phyloP scores from a whole-genome alignment of 805 yeast species.

The Priceomyces carsonii region DNA sequence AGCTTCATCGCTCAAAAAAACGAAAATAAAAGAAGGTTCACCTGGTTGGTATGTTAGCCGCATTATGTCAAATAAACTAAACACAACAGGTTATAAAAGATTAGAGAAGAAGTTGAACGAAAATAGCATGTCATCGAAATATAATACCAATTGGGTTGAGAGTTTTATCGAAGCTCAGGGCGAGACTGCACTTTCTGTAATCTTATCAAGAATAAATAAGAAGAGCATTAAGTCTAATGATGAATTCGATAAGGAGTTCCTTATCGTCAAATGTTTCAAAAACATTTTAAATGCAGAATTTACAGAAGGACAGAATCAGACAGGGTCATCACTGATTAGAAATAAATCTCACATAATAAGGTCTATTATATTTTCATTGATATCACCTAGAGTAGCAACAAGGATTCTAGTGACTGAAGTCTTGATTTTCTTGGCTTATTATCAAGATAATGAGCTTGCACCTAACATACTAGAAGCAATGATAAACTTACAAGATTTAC shows the following conservation, averaged over 20 bases:
- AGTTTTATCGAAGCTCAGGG: slow-evolving; percentile 42
- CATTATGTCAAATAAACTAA: slow-evolving; percentile 34
- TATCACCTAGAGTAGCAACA: slow-evolving; percentile 42
- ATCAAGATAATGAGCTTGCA: slow-evolving; percentile 23
- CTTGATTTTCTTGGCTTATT: slow-evolving; percentile 35
- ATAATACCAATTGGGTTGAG: slow-evolving; percentile 28
- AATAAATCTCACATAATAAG: slow-evolving; percentile 35
- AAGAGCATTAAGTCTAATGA: slow-evolving; percentile 46
- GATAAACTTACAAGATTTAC: slow-evolving; percentile 31
- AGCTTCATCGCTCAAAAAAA: too few relatives aligned
- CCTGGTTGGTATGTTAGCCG: slow-evolving; percentile 43
- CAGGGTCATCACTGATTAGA: slow-evolving; percentile 5
- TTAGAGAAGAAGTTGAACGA: slow-evolving; percentile 33
- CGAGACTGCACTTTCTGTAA: slow-evolving; percentile 42
- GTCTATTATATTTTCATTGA: slow-evolving; percentile 37
- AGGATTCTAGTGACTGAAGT: slow-evolving; percentile 43
- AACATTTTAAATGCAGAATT: slow-evolving; percentile 27
- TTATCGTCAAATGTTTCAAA: slow-evolving; percentile 39
- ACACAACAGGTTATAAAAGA: slow-evolving; percentile 32
- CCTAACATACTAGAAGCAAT: slow-evolving; percentile 32
- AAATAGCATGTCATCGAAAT: slow-evolving; percentile 18
- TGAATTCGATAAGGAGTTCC: slow-evolving; percentile 41
- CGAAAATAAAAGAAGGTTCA: slow-evolving; percentile 35
- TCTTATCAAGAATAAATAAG: slow-evolving; percentile 37
- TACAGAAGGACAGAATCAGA: slow-evolving; percentile 8